A percentile compares a stretch with the other conserved stretches of the same genome.
phyloP scores from a whole-genome alignment of 768 basidiomycete genomes.

The Mycena vulgaris region DNA sequence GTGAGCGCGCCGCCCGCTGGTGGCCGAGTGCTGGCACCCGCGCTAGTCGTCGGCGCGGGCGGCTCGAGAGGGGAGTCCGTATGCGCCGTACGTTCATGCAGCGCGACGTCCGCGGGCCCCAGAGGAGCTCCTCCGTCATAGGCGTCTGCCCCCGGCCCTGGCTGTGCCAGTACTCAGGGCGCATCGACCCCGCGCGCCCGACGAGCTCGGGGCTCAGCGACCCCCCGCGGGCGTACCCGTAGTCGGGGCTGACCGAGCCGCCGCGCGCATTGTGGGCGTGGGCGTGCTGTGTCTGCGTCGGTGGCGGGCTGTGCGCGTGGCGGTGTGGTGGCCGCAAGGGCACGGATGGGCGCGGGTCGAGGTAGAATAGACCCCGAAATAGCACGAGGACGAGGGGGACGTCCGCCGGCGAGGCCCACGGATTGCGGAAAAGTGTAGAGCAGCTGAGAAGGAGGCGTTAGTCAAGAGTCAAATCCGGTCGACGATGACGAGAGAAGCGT shows the following conservation, averaged over 20 bases:
- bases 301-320: not conserved
- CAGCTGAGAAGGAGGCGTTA: not conserved
- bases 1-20: not conserved
- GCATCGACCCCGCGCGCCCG: not conserved
- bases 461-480: not conserved
- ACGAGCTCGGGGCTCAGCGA: not conserved
- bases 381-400: not conserved
- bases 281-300: not conserved
- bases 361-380: not conserved
- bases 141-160: too few relatives aligned
- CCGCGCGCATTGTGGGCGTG: not conserved
- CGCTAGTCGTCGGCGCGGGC: too few relatives aligned
- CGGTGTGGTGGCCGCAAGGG: not conserved
- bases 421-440: not conserved
- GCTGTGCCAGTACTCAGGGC: too few relatives aligned
- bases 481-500: not conserved
- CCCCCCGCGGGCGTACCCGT: not conserved
- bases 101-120: too few relatives aligned
- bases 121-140: too few relatives aligned
- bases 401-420: not conserved
- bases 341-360: not conserved
- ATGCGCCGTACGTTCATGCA: too few relatives aligned
- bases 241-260: not conserved
- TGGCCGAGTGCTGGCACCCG: not conserved
- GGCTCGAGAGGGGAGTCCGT: too few relatives aligned